Evolutionary conservation across 78 protist genomes (phyloP).

Genomic region (Thecamonas trahens): DNA sequence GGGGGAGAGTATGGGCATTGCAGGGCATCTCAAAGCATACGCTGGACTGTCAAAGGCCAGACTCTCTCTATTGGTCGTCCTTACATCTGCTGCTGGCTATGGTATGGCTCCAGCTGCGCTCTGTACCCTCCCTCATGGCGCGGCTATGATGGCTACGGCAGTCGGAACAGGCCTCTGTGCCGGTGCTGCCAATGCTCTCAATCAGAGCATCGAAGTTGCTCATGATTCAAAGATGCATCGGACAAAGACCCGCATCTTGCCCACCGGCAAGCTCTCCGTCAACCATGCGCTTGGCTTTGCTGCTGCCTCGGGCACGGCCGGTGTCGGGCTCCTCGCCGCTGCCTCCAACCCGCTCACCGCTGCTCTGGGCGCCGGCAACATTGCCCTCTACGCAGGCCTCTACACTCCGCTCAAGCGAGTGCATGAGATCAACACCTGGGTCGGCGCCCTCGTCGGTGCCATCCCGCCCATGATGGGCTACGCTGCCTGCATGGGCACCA

Average conservation of each 20-base stretch:
- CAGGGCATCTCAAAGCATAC: too few relatives aligned
- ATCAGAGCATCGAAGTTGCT: slow-evolving; percentile 24
- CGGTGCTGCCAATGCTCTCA: slow-evolving; percentile 27
- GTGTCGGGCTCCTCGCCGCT: slow-evolving; percentile 9
- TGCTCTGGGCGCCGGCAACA: slow-evolving; percentile 62
- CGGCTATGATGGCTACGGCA: not conserved
- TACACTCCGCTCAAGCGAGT: slow-evolving; percentile 83
- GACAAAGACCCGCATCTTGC: slow-evolving; percentile 23
- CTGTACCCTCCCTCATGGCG: not conserved
- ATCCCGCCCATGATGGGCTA: slow-evolving; percentile 93
- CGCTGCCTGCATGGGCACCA: slow-evolving; percentile 32
- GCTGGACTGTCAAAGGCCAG: not conserved
- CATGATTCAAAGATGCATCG: slow-evolving; percentile 27
- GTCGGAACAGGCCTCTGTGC: slow-evolving; percentile 22
- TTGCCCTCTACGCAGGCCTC: slow-evolving; percentile 57
- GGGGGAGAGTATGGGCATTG: too few relatives aligned
- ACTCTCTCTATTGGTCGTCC: not conserved
- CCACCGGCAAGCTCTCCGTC: slow-evolving; percentile 4
- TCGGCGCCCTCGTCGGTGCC: slow-evolving; percentile 89
- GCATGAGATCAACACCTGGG: slow-evolving; percentile 76
- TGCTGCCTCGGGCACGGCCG: not conserved
- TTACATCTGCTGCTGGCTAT: not conserved
- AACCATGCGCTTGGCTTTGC: slow-evolving; percentile 8
- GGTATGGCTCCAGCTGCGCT: not conserved
- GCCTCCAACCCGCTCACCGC: slow-evolving; percentile 47